A percentile compares a stretch with the other conserved stretches of the same genome.
Conservation (phyloP, 2,329 filamentous ascomycete species). For the Aspergillus chevalieri region DNA sequence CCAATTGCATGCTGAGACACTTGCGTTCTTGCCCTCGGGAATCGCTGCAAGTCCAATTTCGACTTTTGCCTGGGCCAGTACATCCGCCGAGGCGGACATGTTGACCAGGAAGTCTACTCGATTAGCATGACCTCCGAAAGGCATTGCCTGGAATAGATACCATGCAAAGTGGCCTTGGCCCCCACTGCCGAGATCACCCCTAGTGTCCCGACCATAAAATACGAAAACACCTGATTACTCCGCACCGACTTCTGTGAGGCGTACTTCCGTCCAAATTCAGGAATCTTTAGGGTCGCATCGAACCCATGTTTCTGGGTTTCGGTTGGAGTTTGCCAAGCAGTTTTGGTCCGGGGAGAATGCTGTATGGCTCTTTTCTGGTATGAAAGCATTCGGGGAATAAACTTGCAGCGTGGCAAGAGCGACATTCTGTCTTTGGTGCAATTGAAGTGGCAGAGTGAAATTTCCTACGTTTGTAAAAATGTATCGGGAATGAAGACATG, state of each 20-base stretch:
- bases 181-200: slow-evolving; percentile 86
- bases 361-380: too few species aligned
- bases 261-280: slow-evolving; percentile 78
- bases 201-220: slow-evolving; percentile 98
- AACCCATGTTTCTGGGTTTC: not conserved
- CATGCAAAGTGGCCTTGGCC: slow-evolving; percentile 96
- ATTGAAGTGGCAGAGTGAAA: too few species aligned
- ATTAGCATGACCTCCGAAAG: slow-evolving; percentile 1
- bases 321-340: not conserved
- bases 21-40: slow-evolving; percentile 98
- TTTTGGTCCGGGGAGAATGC: not conserved
- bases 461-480: too few species aligned
- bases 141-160: slow-evolving; percentile 53
- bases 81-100: slow-evolving; percentile 98
- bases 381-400: too few species aligned
- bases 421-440: too few species aligned
- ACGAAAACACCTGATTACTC: slow-evolving; percentile 81
- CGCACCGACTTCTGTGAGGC: slow-evolving; percentile 61
- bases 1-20: slow-evolving; percentile 27
- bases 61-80: slow-evolving; percentile 98
- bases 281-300: slow-evolving; percentile 62
- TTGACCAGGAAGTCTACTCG: slow-evolving; percentile 92
- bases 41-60: slow-evolving; percentile 90
- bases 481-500: too few species aligned
- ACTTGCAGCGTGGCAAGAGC: too few species aligned